A percentile compares a stretch with the other conserved stretches of the same genome.
These are phyloP conservation scores for Cytidiella melzeri DNA, from an alignment of 768 basidiomycete genomes.

Conservation along the genomic window DNA sequence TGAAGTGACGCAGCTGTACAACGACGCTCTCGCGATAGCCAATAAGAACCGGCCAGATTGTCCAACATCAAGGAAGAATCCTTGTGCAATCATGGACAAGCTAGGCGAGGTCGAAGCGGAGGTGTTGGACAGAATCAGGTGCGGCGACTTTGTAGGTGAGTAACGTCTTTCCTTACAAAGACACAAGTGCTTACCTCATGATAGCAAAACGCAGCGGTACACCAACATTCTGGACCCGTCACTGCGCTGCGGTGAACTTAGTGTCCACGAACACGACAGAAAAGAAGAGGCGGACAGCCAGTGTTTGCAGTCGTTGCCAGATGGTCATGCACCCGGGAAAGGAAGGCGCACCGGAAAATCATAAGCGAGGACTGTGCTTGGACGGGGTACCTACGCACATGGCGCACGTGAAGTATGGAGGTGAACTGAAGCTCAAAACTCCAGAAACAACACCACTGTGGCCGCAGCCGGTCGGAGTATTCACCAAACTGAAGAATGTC, in stretches of 20 bases:
- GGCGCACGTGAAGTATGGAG: too few relatives aligned
- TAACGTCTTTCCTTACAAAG: neutral
- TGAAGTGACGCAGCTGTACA: too few relatives aligned
- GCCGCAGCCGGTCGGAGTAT: slow-evolving; percentile 1
- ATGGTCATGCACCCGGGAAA: slow-evolving; percentile 8
- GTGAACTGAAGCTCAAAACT: too few relatives aligned
- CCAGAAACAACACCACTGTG: neutral
- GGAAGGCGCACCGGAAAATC: slow-evolving; percentile 2
- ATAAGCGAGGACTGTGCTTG: slow-evolving; percentile 2
- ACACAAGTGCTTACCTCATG: neutral
- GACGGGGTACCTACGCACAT: neutral
- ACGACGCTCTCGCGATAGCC: too few relatives aligned
- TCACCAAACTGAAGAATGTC: neutral
- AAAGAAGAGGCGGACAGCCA: neutral
- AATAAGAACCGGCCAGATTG: too few relatives aligned
- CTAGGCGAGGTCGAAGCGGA: neutral
- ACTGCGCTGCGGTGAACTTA: neutral
- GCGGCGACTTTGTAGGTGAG: neutral
- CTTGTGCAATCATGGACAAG: neutral
- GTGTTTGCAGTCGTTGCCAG: slow-evolving; percentile 8
- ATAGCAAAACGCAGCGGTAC: neutral
- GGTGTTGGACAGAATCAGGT: neutral
- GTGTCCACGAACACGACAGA: neutral
- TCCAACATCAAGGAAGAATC: neutral
- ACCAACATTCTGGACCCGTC: neutral